Percentiles rank a stretch among this genome's conserved stretches.
These are phyloP conservation scores for Ramicandelaber brevisporus DNA, from an alignment of 192 early-diverging fungal genomes.

Conservation along the genomic window DNA sequence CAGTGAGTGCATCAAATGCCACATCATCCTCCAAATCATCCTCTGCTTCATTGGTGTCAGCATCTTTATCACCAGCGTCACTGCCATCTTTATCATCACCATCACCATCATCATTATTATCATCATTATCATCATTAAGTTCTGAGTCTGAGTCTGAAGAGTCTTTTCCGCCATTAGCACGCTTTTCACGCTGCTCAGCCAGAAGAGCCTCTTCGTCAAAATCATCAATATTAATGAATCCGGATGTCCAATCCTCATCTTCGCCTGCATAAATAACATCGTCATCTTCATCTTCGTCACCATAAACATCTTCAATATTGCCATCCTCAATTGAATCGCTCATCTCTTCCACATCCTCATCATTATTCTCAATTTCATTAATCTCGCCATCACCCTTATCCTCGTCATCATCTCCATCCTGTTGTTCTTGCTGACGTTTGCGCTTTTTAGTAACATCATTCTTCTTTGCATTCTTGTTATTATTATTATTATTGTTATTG, in stretches of 20 bases:
- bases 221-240: slow-evolving; percentile 52
- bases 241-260: slow-evolving; percentile 14
- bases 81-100: slow-evolving; percentile 6
- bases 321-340: background rate
- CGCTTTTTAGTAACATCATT: background rate
- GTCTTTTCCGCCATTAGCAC: slow-evolving; percentile 1
- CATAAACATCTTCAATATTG: slow-evolving; percentile 1
- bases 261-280: background rate
- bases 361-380: slow-evolving; percentile 8
- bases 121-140: slow-evolving; percentile 12
- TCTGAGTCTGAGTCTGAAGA: background rate
- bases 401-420: slow-evolving; percentile 2
- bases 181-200: background rate
- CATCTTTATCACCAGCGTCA: slow-evolving; percentile 2
- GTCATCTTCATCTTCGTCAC: slow-evolving; percentile 3
- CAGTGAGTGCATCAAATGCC: background rate
- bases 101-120: slow-evolving; percentile 11
- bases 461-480: slow-evolving; percentile 5
- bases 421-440: background rate
- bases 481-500: slow-evolving; percentile 3
- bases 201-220: slow-evolving; percentile 36
- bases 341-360: too few species aligned
- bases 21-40: slow-evolving; percentile 1
- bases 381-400: slow-evolving; percentile 2
- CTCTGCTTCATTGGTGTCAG: background rate